Conservation (phyloP, 805 yeast genomes). For the Hanseniaspora thailandica region DNA sequence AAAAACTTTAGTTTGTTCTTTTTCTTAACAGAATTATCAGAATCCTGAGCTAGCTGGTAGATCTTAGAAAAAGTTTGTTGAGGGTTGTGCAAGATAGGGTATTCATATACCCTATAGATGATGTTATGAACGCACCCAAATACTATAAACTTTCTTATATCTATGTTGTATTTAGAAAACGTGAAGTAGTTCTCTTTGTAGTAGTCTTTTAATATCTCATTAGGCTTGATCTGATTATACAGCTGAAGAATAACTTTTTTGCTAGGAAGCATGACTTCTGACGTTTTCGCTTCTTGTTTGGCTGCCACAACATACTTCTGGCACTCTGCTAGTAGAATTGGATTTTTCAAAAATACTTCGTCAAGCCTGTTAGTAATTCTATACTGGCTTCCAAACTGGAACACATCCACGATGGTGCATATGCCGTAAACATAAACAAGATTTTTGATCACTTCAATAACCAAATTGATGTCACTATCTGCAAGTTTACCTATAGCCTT, state of each 20-base stretch:
- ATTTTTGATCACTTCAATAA: conserved; percentile 82
- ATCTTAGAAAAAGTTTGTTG: not conserved
- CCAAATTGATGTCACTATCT: conserved; percentile 64
- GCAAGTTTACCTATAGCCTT: conserved; percentile 65
- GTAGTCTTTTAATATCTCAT: conserved; percentile 73
- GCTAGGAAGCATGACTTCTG: conserved; percentile 38
- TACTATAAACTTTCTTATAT: conserved; percentile 69
- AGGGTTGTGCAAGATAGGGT: conserved; percentile 35
- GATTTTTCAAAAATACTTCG: conserved; percentile 47
- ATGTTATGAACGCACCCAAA: conserved; percentile 78
- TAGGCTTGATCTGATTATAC: conserved; percentile 67
- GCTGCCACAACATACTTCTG: conserved; percentile 52
- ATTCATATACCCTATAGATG: conserved; percentile 67
- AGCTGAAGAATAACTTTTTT: conserved; percentile 57
- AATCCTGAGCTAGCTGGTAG: not conserved
- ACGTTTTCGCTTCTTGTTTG: conserved; percentile 14
- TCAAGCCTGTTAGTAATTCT: conserved; percentile 77
- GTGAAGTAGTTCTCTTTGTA: conserved; percentile 49
- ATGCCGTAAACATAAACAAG: conserved; percentile 81
- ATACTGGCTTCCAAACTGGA: conserved; percentile 78
- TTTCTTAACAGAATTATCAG: not conserved
- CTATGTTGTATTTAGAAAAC: conserved; percentile 46
- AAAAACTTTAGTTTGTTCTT: conserved; percentile 19
- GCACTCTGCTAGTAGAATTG: conserved; percentile 65
- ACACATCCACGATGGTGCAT: conserved; percentile 60